Conservation (phyloP, 176 grass and related monocot species). For the Oryza meyeriana region DNA sequence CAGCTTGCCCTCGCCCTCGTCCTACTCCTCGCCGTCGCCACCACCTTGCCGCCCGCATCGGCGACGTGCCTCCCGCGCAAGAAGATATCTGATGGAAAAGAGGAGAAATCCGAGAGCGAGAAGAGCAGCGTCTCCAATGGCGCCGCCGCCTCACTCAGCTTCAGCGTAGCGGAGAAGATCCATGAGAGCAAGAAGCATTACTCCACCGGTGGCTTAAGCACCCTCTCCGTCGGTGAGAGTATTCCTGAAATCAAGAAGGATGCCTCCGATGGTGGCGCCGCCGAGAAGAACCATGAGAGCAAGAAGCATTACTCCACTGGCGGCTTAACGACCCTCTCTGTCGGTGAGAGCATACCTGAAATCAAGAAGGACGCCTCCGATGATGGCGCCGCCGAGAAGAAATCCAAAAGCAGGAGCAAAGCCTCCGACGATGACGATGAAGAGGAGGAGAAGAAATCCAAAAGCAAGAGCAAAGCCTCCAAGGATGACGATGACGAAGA, state of each 20-base stretch:
- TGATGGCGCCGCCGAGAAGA: background rate
- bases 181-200: too few species aligned
- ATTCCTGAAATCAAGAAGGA: background rate
- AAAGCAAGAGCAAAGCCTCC: background rate
- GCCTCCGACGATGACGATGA: background rate
- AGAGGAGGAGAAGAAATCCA: background rate
- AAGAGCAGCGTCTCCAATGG: too few species aligned
- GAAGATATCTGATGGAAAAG: background rate
- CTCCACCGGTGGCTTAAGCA: background rate
- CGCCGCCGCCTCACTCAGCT: too few species aligned
- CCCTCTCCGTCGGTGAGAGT: background rate
- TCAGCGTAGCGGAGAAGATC: too few species aligned
- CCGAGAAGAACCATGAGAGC: background rate
- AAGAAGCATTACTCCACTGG: background rate
- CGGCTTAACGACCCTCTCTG: background rate
- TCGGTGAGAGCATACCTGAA: background rate
- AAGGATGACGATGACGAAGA: background rate
- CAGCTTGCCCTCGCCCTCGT: slow-evolving; percentile 20
- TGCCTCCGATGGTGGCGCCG: background rate
- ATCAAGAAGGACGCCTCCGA: background rate
- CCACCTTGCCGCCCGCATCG: background rate
- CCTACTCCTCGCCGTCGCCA: background rate
- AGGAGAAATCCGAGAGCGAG: background rate
- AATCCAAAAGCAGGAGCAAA: background rate
- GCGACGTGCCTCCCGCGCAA: background rate